Evolutionary conservation across 148 eudicot species (phyloP), one percentile per base, ranked within the genome.

Genomic region (Rhododendron griersonianum): DNA sequence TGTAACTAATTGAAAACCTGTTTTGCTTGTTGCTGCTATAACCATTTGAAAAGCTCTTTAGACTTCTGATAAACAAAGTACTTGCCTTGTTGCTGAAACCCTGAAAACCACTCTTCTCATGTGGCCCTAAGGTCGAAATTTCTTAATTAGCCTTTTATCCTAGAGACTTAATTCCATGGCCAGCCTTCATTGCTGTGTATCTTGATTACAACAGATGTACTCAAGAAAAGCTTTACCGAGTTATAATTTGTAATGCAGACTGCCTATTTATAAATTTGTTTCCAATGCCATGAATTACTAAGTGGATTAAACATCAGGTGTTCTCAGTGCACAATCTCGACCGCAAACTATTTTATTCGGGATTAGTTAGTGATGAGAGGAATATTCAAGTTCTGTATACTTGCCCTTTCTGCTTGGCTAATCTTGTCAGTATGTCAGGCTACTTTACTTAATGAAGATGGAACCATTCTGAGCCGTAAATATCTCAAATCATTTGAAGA

Each of bases 391-490:
- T 82, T 3, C 45, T 48, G 15, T 18, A 30, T 51, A 45, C 48
- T 48, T 47, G n/a, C 3, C 39, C 50, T 21, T 48, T 76, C 87
- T 84, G 71, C 39, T 84, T 59, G 81, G 55, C 75, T 67, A 55
- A 81, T 65, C 41, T 23, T 63, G 82, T 76, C 75, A 81, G 76
- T 50, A 33, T 25, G 35, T 47, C 90, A 86, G 90, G 90, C 84
- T 69, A 88, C 91, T 86, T 88, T 90, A 83, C 53, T 88, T 55
- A 63, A 78, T 18, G 91, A 88, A 81, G 91, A 90, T 65, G 91
- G 90, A 67, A 84, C 82, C 41, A 59, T 84, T 86, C 79, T 90
- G 59, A 23, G 87, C 88, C 83, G 57, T 25, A 86, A 73, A 83
- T 86, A 47, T 74, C 88, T 90, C 84, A 86, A 86, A 84, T 76